Conservation (phyloP, 495 filamentous ascomycete genomes). For the Cladorrhinum samala region DNA sequence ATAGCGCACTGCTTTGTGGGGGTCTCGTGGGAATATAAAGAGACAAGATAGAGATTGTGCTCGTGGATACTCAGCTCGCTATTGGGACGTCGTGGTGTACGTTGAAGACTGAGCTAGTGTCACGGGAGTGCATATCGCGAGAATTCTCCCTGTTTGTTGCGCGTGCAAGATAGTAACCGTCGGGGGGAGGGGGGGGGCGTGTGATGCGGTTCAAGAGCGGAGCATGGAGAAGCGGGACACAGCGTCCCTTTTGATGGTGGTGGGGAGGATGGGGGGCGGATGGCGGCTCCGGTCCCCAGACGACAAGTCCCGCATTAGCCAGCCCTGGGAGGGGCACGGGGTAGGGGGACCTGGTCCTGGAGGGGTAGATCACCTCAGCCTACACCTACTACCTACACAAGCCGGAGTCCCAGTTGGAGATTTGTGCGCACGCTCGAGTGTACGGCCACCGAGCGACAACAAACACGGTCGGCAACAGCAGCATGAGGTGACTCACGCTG, state of each 20-base stretch:
- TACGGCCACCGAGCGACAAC: too few species aligned
- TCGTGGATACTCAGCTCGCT: constrained; percentile 10
- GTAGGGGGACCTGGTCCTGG: too few species aligned
- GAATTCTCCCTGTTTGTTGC: constrained; percentile 20
- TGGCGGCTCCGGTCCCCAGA: neutral
- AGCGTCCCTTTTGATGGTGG: too few species aligned
- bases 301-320: neutral
- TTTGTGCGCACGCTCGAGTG: too few species aligned
- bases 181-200: constrained; percentile 10
- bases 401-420: too few species aligned
- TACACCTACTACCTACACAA: too few species aligned
- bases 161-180: constrained; percentile 14
- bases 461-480: constrained; percentile 1
- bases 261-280: neutral
- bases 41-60: neutral
- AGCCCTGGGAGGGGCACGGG: neutral
- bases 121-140: constrained; percentile 23
- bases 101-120: constrained; percentile 11
- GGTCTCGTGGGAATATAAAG: neutral
- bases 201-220: constrained; percentile 22
- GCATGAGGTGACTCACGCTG: constrained; percentile 23
- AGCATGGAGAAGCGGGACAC: neutral
- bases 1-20: neutral
- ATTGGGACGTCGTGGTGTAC: constrained; percentile 20
- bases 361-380: too few species aligned